These are phyloP conservation scores for Stromatinia cepivora DNA, from an alignment of 2,329 filamentous ascomycete species.

Conservation along the genomic window DNA sequence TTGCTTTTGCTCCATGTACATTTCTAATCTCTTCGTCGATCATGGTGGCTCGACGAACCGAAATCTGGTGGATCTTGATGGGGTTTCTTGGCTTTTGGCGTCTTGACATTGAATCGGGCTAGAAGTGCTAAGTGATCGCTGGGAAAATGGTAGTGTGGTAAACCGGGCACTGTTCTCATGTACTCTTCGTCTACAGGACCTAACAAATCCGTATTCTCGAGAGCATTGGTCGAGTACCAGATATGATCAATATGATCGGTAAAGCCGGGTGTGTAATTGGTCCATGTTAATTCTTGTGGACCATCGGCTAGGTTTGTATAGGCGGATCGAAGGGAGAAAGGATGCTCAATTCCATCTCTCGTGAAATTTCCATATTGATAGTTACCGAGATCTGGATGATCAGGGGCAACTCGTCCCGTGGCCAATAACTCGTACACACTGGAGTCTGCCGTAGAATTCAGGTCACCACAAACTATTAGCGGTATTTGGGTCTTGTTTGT, in stretches of 20 bases:
- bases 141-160: slow-evolving; percentile 74
- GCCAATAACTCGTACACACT: slow-evolving; percentile 90
- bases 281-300: slow-evolving; percentile 83
- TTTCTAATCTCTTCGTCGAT: slow-evolving; percentile 29
- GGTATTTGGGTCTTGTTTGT: slow-evolving; percentile 84
- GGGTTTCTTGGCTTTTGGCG: slow-evolving; percentile 50
- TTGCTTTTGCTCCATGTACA: slow-evolving; percentile 5
- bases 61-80: slow-evolving; percentile 39
- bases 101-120: slow-evolving; percentile 69
- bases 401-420: slow-evolving; percentile 72
- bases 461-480: slow-evolving; percentile 88
- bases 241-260: slow-evolving; percentile 93
- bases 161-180: slow-evolving; percentile 68
- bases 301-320: slow-evolving; percentile 82
- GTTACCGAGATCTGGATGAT: slow-evolving; percentile 76
- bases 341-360: slow-evolving; percentile 86
- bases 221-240: slow-evolving; percentile 84
- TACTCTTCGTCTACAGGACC: slow-evolving; percentile 72
- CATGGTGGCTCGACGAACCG: slow-evolving; percentile 35
- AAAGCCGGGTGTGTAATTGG: slow-evolving; percentile 96
- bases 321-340: slow-evolving; percentile 88
- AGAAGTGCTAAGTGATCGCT: slow-evolving; percentile 71
- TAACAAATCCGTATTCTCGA: slow-evolving; percentile 66
- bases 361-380: slow-evolving; percentile 94
- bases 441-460: slow-evolving; percentile 86